phyloP scores from a whole-genome alignment of 139 green algal genomes.

The Spirogloea muscicola region DNA sequence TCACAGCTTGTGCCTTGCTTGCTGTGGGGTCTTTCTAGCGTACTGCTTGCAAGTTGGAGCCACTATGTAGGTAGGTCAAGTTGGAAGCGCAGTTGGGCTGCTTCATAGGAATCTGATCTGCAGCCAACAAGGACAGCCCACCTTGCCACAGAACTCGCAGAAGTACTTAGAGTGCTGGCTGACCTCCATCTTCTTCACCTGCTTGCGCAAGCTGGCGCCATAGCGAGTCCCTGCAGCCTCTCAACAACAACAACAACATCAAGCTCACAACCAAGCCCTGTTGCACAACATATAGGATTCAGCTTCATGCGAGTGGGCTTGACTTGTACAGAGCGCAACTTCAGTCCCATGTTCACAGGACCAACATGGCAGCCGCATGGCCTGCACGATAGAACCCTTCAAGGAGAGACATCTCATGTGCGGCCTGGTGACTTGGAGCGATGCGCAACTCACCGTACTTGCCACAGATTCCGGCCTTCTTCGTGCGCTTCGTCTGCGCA shows the following conservation, averaged over 20 bases:
- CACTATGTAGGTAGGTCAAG: neutral
- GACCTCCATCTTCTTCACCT: constrained; percentile 99
- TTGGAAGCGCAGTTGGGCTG: neutral
- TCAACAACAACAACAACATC: constrained; percentile 1
- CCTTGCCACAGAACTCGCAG: constrained; percentile 98
- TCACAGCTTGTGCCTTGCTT: neutral
- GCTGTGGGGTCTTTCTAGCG: neutral
- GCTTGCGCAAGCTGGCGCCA: constrained; percentile 91
- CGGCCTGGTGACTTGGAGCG: too few species aligned
- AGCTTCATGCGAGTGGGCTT: too few species aligned
- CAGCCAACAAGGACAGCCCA: constrained; percentile 36
- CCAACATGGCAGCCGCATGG: too few species aligned
- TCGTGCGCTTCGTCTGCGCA: constrained; percentile 87
- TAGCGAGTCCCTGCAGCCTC: constrained; percentile 80
- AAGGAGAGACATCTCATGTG: too few species aligned
- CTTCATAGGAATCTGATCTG: neutral
- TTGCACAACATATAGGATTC: too few species aligned
- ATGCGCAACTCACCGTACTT: constrained; percentile 84
- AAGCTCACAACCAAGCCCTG: too few species aligned
- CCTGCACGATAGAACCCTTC: too few species aligned
- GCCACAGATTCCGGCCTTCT: constrained; percentile 99
- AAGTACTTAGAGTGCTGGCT: constrained; percentile 99
- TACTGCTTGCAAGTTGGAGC: neutral
- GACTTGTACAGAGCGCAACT: too few species aligned
- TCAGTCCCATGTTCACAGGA: too few species aligned